Base-by-base conservation (phyloP, 2,329 filamentous ascomycete genomes). In the Fusarium sp. region DNA sequence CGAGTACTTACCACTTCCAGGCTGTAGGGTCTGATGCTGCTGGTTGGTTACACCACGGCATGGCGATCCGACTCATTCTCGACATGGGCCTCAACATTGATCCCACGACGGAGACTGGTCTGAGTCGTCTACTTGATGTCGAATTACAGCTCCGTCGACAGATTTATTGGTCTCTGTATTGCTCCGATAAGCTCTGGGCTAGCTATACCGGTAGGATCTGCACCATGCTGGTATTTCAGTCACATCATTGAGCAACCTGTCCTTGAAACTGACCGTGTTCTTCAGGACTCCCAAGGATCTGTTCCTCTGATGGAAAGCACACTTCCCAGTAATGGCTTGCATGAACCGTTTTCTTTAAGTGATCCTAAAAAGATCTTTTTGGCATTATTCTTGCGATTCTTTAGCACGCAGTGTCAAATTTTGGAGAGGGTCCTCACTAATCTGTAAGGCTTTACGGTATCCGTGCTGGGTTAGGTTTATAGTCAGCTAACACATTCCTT, bases 141-240 rank as follows among this genome's bases (percentile, higher is more conserved):
- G 60, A 62, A n/a, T 23, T 48, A 3, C 18, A 15, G 13, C 37
- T 64, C 8, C 55, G 61, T 7, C 41, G 50, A 10, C 61, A 54
- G 15, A 48, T 55, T 1, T 64, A 64, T 10, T 64, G 61, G 61
- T 8, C 61, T 8, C 56, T 64, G 2, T 64, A 54, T 15, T 54
- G 48, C 4, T 43, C 27, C 2, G 61, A 64, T 16, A 64, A 64
- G 7, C 48, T 64, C 4, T 64, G 40, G 15, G 55, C 61, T 7
- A 64, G 55, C 43, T 64, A 64, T 23, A 64, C 55, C 4, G 61
- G 61, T 7, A 36, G 55, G 12, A 55, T 64, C 3, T 64, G 61
- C 30, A 64, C 61, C 43, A 64, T 64, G 61, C 43, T 64, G 15
- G 61, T 64, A 55, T 6, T 37, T 16, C 15, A 15, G n/a, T n/a